These are phyloP conservation scores for Aethionema arabicum DNA, from an alignment of 345 rosid genomes.

Conservation along the genomic window DNA sequence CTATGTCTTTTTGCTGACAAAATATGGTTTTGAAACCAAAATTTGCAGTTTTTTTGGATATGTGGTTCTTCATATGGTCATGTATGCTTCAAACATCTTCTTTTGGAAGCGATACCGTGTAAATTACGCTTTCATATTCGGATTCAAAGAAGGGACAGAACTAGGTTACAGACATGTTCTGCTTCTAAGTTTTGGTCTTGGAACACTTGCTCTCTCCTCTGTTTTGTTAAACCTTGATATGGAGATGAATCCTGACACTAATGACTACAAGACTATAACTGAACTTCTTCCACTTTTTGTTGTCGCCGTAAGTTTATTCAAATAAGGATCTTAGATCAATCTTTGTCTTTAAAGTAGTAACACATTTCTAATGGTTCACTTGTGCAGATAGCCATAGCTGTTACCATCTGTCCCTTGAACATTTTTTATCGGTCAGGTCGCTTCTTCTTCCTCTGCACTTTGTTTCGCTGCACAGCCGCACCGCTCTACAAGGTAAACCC, in stretches of 20 bases:
- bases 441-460: conserved; percentile 34
- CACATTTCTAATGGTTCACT: conserved; percentile 1
- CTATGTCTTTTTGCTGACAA: conserved; percentile 13
- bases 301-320: conserved; percentile 36
- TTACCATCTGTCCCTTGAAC: conserved; percentile 38
- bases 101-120: conserved; percentile 48
- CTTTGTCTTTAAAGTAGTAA: not conserved
- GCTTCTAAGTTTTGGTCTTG: conserved; percentile 48
- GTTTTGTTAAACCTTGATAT: conserved; percentile 47
- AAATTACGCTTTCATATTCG: conserved; percentile 52
- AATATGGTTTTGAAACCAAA: too few species aligned
- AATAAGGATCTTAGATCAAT: not conserved
- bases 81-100: conserved; percentile 48
- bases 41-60: conserved; percentile 49
- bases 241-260: conserved; percentile 56
- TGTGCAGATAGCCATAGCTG: conserved; percentile 27
- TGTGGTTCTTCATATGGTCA: conserved; percentile 49
- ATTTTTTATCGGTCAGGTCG: conserved; percentile 40
- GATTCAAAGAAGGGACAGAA: conserved; percentile 51
- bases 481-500: conserved; percentile 39
- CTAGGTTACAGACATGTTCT: conserved; percentile 46
- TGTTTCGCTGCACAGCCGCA: conserved; percentile 38
- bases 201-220: conserved; percentile 40
- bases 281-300: conserved; percentile 48
- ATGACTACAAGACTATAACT: conserved; percentile 45